phyloP scores from a whole-genome alignment of 208 protist species.

The Trypanosoma cruzi region DNA sequence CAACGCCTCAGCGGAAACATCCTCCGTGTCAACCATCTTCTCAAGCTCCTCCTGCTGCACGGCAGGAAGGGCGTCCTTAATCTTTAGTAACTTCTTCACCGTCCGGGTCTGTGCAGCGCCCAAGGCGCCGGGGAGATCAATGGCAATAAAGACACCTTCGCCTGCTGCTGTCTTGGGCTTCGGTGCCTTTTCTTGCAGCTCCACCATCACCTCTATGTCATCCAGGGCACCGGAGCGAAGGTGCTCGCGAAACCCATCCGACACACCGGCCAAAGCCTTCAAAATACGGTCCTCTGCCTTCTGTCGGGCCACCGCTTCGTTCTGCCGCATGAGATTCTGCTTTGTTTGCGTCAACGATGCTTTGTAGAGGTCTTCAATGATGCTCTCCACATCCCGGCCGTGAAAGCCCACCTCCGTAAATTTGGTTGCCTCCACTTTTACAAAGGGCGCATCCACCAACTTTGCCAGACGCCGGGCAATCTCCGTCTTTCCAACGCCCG shows the following conservation, averaged over 20 bases:
- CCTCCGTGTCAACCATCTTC: constrained; percentile 94
- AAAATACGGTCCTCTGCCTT: constrained; percentile 92
- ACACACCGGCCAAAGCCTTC: constrained; percentile 83
- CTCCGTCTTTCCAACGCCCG: constrained; percentile 96
- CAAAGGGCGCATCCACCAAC: constrained; percentile 96
- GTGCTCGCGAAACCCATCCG: constrained; percentile 94
- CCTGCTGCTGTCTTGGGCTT: constrained; percentile 75
- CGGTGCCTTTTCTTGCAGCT: constrained; percentile 92
- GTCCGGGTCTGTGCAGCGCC: constrained; percentile 70
- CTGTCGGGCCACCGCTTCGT: constrained; percentile 81
- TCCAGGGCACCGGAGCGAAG: constrained; percentile 93
- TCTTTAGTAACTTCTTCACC: constrained; percentile 94
- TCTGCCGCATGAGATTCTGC: constrained; percentile 88
- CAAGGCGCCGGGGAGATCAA: constrained; percentile 89
- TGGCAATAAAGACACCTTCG: constrained; percentile 86
- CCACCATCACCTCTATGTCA: constrained; percentile 92
- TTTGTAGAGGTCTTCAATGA: constrained; percentile 97
- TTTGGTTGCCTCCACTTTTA: constrained; percentile 99
- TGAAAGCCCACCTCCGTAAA: constrained; percentile 98
- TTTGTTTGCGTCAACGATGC: constrained; percentile 92
- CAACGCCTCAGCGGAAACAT: constrained; percentile 93
- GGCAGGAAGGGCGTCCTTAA: constrained; percentile 92
- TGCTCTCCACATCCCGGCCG: constrained; percentile 97
- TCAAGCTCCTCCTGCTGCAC: constrained; percentile 94
- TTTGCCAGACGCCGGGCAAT: constrained; percentile 97